Percentiles rank a stretch among this genome's conserved stretches.
Conservation (phyloP, 495 filamentous ascomycete genomes). For the Daldinia childiae region DNA sequence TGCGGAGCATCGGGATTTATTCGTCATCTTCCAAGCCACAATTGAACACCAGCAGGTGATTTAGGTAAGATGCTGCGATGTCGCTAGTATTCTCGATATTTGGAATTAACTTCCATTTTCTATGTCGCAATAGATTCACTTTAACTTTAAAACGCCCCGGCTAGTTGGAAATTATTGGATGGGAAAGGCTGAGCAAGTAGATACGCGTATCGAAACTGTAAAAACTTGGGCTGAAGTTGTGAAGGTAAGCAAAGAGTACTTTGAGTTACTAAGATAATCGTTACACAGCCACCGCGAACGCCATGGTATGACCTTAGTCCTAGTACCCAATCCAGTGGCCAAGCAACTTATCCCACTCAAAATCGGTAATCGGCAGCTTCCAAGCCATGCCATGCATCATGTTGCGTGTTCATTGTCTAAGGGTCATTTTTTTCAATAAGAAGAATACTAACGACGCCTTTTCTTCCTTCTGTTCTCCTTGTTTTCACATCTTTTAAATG, state of each 20-base stretch:
- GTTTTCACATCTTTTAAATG: constrained; percentile 2
- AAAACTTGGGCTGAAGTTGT: not conserved
- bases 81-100: constrained; percentile 9
- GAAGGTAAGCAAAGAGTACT: not conserved
- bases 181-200: not conserved
- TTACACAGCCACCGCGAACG: constrained; percentile 36
- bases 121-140: constrained; percentile 6
- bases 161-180: not conserved
- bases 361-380: constrained; percentile 41
- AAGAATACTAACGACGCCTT: constrained; percentile 19
- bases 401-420: constrained; percentile 39
- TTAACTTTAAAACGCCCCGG: not conserved
- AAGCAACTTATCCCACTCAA: constrained; percentile 21
- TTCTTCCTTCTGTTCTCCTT: constrained; percentile 13
- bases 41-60: constrained; percentile 13
- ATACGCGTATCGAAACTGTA: not conserved
- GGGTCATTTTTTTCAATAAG: constrained; percentile 18
- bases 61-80: not conserved
- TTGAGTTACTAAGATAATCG: constrained; percentile 1
- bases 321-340: constrained; percentile 12
- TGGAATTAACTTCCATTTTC: constrained; percentile 26
- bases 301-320: constrained; percentile 8
- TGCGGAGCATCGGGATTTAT: constrained; percentile 32
- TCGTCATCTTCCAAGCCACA: constrained; percentile 34
- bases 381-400: constrained; percentile 39